Evolutionary conservation across 768 basidiomycete species (phyloP).

Genomic region (Leccinum rimulosum): DNA sequence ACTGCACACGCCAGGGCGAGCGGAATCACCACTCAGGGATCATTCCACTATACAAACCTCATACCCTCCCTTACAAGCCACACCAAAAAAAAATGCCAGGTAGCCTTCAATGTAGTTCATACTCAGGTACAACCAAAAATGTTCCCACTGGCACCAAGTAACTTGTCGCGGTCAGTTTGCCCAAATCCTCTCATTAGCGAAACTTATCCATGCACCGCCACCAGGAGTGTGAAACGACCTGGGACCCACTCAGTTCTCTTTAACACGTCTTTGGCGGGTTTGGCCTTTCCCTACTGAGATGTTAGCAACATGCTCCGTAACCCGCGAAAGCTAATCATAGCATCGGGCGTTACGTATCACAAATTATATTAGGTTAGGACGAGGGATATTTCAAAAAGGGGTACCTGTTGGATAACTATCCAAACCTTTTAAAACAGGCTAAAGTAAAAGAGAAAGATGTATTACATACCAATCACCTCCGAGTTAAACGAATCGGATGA

Average conservation of each 20-base stretch:
- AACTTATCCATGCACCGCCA: conserved; percentile 44
- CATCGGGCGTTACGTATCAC: conserved; percentile 60
- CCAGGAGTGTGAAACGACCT: conserved; percentile 61
- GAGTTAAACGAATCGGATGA: conserved; percentile 39
- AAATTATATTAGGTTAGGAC: conserved; percentile 56
- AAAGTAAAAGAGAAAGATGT: not conserved
- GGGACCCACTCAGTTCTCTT: conserved; percentile 71
- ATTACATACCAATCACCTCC: conserved; percentile 56
- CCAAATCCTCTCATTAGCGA: conserved; percentile 1
- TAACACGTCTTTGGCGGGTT: conserved; percentile 61
- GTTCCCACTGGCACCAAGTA: conserved; percentile 50
- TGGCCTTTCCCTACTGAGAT: conserved; percentile 56
- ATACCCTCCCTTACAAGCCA: not conserved
- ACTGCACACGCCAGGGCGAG: conserved; percentile 43
- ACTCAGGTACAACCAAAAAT: conserved; percentile 68
- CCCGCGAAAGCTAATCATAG: conserved; percentile 29
- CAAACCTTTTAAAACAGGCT: conserved; percentile 43
- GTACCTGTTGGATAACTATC: conserved; percentile 76
- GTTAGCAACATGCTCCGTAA: conserved; percentile 1
- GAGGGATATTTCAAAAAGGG: conserved; percentile 62
- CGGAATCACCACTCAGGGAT: conserved; percentile 51
- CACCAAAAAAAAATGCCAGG: conserved; percentile 37
- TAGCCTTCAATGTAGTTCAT: conserved; percentile 66
- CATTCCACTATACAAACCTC: conserved; percentile 47
- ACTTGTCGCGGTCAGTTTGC: conserved; percentile 16